Evolutionary conservation across 106 monocot genomes (phyloP), one percentile per base, ranked within the genome.

Genomic region (Dioscorea zingiberensis): DNA sequence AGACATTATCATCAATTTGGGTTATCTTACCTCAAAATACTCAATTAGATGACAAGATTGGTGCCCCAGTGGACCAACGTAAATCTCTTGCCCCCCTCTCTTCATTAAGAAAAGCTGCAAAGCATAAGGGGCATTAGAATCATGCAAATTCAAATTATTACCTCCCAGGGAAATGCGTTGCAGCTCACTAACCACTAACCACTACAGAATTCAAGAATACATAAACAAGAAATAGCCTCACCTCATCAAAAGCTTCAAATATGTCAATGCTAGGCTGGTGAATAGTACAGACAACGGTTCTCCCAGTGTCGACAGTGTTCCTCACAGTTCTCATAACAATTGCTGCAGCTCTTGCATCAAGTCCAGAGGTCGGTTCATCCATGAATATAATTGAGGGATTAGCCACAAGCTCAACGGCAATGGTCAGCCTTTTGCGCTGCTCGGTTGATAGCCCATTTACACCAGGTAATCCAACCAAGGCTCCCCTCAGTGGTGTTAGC

Each of bases 41-140:
- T 73, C 60, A 63, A 87, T 83, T 55, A 87, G 72, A 18, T 87
- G 70, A 62, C 70, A 55, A 14, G 87, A 87, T 10, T 79, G 62
- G 25, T 48, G 73, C 1, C 87, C 87, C 19, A 87, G 28, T 29
- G 83, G 87, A 5, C 87, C 87, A 9, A 87, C 87, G 63, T 87
- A 87, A 60, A 87, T 87, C 59, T 87, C 87, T 63, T 86, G 78
- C 56, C 78, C 81, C 5, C 85, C 85, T 57, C 74, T 18, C 49
- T 77, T 72, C 53, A 77, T 44, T 17, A 78, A 46, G 30, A 69
- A 69, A 14, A 79, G 64, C 73, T 73, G 59, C 27, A 53, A 22
- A 25, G 38, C 38, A 38, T 38, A 38, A 38, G 38, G 10, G 10
- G 38, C 38, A 38, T 38, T 38, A 38, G 38, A 38, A 38, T 38